Percentiles rank a stretch among this genome's conserved stretches.
Evolutionary conservation across 805 yeast species (phyloP).

Genomic region (Priceomyces fermenticarens): DNA sequence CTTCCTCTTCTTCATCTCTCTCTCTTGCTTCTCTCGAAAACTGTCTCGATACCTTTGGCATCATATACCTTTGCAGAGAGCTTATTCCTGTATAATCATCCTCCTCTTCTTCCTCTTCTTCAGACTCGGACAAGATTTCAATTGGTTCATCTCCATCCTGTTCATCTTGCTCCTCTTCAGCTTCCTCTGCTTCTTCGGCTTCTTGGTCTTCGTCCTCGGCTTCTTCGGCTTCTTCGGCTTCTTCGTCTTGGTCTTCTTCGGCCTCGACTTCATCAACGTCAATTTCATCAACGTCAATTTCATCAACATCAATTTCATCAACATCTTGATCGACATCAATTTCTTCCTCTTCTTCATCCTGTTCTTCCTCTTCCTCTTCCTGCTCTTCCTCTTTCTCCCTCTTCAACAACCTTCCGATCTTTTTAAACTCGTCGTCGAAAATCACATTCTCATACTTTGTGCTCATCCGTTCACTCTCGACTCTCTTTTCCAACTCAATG

Average conservation of each 20-base stretch:
- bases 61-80: neutral
- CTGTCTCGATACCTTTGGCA: no score
- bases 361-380: neutral
- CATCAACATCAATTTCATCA: neutral
- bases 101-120: conserved; percentile 5
- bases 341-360: conserved; percentile 5
- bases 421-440: conserved; percentile 24
- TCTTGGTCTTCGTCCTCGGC: conserved; percentile 39
- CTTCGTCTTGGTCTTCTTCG: conserved; percentile 3
- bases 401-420: conserved; percentile 14
- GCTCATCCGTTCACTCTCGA: conserved; percentile 17
- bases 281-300: conserved; percentile 4
- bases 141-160: neutral
- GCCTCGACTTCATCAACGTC: conserved; percentile 6
- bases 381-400: conserved; percentile 31
- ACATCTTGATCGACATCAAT: neutral
- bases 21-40: neutral
- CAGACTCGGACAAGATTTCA: conserved; percentile 5
- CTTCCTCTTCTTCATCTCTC: neutral
- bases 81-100: neutral
- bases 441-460: conserved; percentile 18
- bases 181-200: conserved; percentile 38
- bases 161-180: conserved; percentile 38
- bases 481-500: conserved; percentile 9
- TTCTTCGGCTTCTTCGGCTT: conserved; percentile 5